Evolutionary conservation across 2,329 filamentous ascomycete genomes (phyloP).

Genomic region (Tothia fuscella): DNA sequence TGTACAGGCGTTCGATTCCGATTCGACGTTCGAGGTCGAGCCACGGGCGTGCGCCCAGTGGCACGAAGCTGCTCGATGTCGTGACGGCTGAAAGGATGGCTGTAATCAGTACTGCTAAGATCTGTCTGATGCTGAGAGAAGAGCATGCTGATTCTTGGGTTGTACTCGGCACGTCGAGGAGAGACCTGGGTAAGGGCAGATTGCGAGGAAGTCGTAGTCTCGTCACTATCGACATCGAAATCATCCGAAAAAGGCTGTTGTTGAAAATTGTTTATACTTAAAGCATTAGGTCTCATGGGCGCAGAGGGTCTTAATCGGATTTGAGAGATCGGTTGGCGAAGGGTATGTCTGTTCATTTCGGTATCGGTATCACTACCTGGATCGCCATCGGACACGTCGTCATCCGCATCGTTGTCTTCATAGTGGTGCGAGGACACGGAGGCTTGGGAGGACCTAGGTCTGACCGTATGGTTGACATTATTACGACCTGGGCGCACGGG

Average conservation of each 20-base stretch:
- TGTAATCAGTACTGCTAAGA: conserved; percentile 18
- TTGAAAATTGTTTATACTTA: conserved; percentile 18
- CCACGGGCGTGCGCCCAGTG: conserved; percentile 26
- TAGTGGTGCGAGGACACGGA: conserved; percentile 27
- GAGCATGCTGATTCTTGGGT: conserved; percentile 30
- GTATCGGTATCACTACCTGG: conserved; percentile 27
- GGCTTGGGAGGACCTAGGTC: no score
- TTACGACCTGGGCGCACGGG: conserved; percentile 27
- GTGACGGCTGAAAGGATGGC: conserved; percentile 19
- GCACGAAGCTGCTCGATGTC: conserved; percentile 22
- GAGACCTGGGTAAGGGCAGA: conserved; percentile 16
- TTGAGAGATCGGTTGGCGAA: conserved; percentile 25
- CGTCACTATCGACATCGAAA: conserved; percentile 24
- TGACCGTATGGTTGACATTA: conserved; percentile 30
- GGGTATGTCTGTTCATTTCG: conserved; percentile 22
- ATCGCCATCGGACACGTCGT: conserved; percentile 28
- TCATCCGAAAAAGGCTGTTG: conserved; percentile 17
- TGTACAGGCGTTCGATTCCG: conserved; percentile 19
- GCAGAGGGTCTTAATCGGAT: conserved; percentile 24
- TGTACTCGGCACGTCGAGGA: conserved; percentile 23
- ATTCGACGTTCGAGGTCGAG: conserved; percentile 27
- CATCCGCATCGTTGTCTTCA: conserved; percentile 30
- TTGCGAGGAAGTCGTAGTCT: conserved; percentile 25
- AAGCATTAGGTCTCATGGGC: no score
- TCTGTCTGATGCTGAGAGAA: conserved; percentile 29